phyloP scores from a whole-genome alignment of 768 basidiomycete species.

The Panellus pusillus region DNA sequence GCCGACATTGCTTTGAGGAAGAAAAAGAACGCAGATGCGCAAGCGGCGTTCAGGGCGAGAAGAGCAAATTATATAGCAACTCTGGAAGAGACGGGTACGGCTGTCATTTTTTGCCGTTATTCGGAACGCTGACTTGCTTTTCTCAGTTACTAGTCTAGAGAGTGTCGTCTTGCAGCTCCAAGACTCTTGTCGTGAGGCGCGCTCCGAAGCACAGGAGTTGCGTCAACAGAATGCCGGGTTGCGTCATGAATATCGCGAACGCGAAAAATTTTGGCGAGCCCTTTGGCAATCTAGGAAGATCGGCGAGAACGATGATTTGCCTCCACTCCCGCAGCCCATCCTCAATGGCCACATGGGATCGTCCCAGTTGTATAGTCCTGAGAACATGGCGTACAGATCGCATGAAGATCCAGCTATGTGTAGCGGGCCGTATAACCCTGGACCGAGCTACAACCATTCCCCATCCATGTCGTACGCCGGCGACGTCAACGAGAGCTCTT shows the following conservation, averaged over 20 bases:
- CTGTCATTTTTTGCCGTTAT: slow-evolving; percentile 8
- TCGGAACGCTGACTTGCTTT: not conserved
- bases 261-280: slow-evolving; percentile 23
- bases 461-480: slow-evolving; percentile 42
- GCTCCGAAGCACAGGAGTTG: slow-evolving; percentile 59
- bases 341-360: slow-evolving; percentile 37
- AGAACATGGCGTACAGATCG: slow-evolving; percentile 49
- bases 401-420: slow-evolving; percentile 45
- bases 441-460: slow-evolving; percentile 46
- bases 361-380: slow-evolving; percentile 33
- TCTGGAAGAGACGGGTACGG: slow-evolving; percentile 74
- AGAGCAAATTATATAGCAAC: slow-evolving; percentile 87
- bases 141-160: slow-evolving; percentile 75
- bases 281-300: slow-evolving; percentile 68
- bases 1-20: slow-evolving; percentile 74
- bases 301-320: slow-evolving; percentile 54
- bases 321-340: slow-evolving; percentile 43
- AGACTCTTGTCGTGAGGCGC: slow-evolving; percentile 72
- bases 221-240: slow-evolving; percentile 66
- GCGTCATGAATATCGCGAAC: slow-evolving; percentile 48
- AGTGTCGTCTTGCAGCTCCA: slow-evolving; percentile 83
- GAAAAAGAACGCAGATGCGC: slow-evolving; percentile 89
- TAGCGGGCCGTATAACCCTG: slow-evolving; percentile 45
- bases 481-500: slow-evolving; percentile 31
- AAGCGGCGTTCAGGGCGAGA: slow-evolving; percentile 79